These are phyloP conservation scores for Sporothrix humicola DNA, from an alignment of 2,329 filamentous ascomycete species.

Conservation along the genomic window DNA sequence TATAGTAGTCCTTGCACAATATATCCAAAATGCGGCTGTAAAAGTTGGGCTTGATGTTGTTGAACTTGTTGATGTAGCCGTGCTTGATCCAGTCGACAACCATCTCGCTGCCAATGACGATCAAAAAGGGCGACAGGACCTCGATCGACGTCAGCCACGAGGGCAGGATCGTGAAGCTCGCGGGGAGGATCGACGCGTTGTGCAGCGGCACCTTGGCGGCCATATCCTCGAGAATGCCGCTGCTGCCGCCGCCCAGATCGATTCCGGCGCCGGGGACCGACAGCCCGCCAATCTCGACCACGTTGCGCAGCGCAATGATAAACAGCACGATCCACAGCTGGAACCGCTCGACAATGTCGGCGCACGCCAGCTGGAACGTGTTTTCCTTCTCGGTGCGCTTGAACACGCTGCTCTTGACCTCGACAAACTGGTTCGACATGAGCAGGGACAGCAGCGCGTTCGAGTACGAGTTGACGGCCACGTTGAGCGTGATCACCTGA, in stretches of 20 bases:
- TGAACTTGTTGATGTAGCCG: slow-evolving; percentile 97
- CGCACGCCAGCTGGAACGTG: slow-evolving; percentile 92
- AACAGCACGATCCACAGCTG: slow-evolving; percentile 97
- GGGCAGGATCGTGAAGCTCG: slow-evolving; percentile 88
- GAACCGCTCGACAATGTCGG: slow-evolving; percentile 95
- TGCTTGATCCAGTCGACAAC: slow-evolving; percentile 97
- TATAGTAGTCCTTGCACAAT: slow-evolving; percentile 96
- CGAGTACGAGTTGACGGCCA: slow-evolving; percentile 97
- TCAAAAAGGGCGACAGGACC: slow-evolving; percentile 87
- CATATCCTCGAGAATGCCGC: slow-evolving; percentile 50
- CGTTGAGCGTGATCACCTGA: slow-evolving; percentile 96
- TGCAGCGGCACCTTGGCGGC: slow-evolving; percentile 65
- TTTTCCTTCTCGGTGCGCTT: slow-evolving; percentile 99
- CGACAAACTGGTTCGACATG: slow-evolving; percentile 97
- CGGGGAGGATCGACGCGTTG: slow-evolving; percentile 78
- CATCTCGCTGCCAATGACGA: slow-evolving; percentile 96
- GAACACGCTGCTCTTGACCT: slow-evolving; percentile 98
- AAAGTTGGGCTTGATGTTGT: slow-evolving; percentile 89
- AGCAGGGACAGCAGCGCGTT: slow-evolving; percentile 91
- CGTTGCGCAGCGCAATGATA: slow-evolving; percentile 94
- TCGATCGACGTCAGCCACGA: slow-evolving; percentile 79
- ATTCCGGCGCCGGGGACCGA: slow-evolving; percentile 63
- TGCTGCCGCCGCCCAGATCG: slow-evolving; percentile 50
- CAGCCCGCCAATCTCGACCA: slow-evolving; percentile 91
- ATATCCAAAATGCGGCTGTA: slow-evolving; percentile 92